A percentile compares a stretch with the other conserved stretches of the same genome.
These are phyloP conservation scores for Ogataea henricii DNA, from an alignment of 805 yeast genomes.

Conservation along the genomic window DNA sequence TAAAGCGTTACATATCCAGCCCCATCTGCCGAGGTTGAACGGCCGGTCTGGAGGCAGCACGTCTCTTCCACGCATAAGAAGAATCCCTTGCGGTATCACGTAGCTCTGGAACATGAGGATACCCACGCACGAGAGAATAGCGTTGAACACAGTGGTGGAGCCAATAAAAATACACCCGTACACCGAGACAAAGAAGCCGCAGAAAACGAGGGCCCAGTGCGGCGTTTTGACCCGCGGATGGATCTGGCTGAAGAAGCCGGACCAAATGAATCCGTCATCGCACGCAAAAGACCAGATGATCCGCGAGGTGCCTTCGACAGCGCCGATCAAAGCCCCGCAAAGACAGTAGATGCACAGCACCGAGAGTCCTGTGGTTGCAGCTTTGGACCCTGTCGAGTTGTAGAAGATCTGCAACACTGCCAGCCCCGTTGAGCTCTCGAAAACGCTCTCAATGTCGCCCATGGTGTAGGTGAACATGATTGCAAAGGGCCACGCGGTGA, in stretches of 20 bases:
- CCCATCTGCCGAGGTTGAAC: conserved; percentile 42
- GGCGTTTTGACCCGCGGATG: conserved; percentile 25
- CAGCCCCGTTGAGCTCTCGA: conserved; percentile 15
- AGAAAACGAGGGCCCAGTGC: conserved; percentile 20
- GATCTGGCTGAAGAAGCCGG: conserved; percentile 24
- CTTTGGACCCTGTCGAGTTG: conserved; percentile 16
- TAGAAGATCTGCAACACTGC: conserved; percentile 18
- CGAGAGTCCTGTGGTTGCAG: conserved; percentile 18
- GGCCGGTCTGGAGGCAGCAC: conserved; percentile 19
- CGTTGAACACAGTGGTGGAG: conserved; percentile 34
- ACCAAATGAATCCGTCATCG: conserved; percentile 30
- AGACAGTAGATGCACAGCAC: conserved; percentile 16
- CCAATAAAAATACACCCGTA: conserved; percentile 65
- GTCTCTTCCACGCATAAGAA: conserved; percentile 42
- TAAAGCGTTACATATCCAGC: conserved; percentile 36
- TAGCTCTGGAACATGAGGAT: conserved; percentile 41
- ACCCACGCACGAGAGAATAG: conserved; percentile 37
- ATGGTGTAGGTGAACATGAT: conserved; percentile 35
- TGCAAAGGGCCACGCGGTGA: conserved; percentile 33
- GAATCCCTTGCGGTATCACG: conserved; percentile 49
- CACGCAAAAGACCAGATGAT: conserved; percentile 30
- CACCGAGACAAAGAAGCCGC: conserved; percentile 58
- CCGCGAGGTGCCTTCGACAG: conserved; percentile 15
- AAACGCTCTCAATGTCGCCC: conserved; percentile 20
- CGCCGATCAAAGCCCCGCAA: conserved; percentile 19